phyloP scores from a whole-genome alignment of 2,329 filamentous ascomycete species.

The Neonectria hederae region DNA sequence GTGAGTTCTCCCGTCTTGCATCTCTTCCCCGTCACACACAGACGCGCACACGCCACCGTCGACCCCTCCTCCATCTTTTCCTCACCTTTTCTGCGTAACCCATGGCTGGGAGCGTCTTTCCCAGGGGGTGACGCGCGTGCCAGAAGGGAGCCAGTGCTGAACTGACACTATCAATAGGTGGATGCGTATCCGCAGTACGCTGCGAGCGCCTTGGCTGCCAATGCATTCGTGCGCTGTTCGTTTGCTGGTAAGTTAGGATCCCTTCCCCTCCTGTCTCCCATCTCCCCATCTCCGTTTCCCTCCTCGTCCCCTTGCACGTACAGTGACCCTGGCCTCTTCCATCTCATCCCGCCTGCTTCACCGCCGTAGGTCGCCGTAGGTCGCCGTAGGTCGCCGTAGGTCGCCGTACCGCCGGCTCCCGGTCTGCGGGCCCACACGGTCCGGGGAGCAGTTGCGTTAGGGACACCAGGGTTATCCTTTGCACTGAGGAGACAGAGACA shows the following conservation, averaged over 20 bases:
- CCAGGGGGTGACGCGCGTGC: slow-evolving; percentile 28
- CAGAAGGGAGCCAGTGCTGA: slow-evolving; percentile 34
- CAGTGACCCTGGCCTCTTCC: not conserved
- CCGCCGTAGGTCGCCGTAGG: slow-evolving; percentile 15
- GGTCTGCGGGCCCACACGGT: slow-evolving; percentile 6
- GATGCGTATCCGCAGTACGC: slow-evolving; percentile 82
- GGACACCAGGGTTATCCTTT: not conserved
- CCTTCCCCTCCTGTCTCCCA: not conserved
- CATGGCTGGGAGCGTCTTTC: slow-evolving; percentile 24
- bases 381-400: no score
- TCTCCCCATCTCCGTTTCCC: slow-evolving; percentile 1
- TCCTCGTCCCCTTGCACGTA: not conserved
- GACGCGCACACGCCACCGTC: slow-evolving; percentile 18
- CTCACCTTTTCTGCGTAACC: slow-evolving; percentile 23
- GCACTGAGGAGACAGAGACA: not conserved
- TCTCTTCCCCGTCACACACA: slow-evolving; percentile 2
- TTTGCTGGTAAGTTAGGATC: slow-evolving; percentile 69
- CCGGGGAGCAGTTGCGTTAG: slow-evolving; percentile 1
- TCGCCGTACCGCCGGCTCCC: slow-evolving; percentile 10
- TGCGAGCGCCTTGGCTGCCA: slow-evolving; percentile 82
- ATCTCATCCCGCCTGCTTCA: slow-evolving; percentile 15
- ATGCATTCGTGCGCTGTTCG: slow-evolving; percentile 79
- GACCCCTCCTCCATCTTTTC: not conserved
- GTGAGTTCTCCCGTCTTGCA: slow-evolving; percentile 57
- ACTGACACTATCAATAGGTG: slow-evolving; percentile 55